Evolutionary conservation across 371 early-diverging fungal genomes (phyloP), one percentile per base, ranked within the genome.

Genomic region (Apophysomyces trapeziformis): DNA sequence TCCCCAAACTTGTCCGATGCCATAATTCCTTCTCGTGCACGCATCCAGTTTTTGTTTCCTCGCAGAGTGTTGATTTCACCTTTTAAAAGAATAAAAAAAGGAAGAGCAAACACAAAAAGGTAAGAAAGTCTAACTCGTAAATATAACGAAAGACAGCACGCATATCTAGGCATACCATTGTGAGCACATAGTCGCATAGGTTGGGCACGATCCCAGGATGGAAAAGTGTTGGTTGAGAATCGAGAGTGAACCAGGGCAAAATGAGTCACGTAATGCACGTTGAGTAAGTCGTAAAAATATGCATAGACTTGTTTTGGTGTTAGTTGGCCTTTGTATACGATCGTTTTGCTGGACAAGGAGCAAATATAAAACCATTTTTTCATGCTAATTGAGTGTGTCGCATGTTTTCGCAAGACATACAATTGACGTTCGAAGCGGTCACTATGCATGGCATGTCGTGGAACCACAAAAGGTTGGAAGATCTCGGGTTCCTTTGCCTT

Each of bases 31-130:
- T 96, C 96, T 38, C 96, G 89, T 56, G 97, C 93, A 46, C 95
- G 89, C 96, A 96, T 96, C 96, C 96, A 96, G 85, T 96, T 96
- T 79, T 94, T 95, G 87, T 97, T 97, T 47, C 97, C 97, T 58
- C 95, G 89, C 37, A 97, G 86, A 13, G 97, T 96, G 77, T 97
- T 97, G 76, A 97, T 97, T 77, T 97, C 96, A 77, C 92, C 91
- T 41, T 41, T 41, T 41, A 13, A 13, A 13, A 5, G 4, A 41
- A n/a, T n/a, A 41, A 13, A 5, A 26, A 26, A 26, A 26, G 2
- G 32, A 26, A 26, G 32, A 2, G 32, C 32, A 26, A 26, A 3
- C 32, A 26, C 1, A 26, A 26, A 3, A 26, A 26, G 32, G 32
- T 26, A 26, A 26, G 32, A 2, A 26, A 26, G 2, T 26, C 32